Percentiles rank a stretch among this genome's conserved stretches.
These are phyloP conservation scores for Fragilaria radians DNA, from an alignment of 108 stramenopile species.

Conservation along the genomic window DNA sequence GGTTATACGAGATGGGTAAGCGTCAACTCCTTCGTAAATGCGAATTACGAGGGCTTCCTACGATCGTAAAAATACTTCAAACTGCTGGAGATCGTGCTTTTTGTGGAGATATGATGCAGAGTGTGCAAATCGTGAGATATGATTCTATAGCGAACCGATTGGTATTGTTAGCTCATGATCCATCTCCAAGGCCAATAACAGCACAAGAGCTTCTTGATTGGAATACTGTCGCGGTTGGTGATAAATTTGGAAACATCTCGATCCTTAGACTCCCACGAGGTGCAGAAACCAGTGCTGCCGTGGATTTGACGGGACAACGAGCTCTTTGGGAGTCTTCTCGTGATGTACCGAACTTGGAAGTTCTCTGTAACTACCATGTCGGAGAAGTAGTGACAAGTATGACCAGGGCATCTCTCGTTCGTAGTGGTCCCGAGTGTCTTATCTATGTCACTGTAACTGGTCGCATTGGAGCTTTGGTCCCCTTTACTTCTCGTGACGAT, in stretches of 20 bases:
- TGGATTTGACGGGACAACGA: slow-evolving; percentile 66
- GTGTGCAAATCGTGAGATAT: slow-evolving; percentile 89
- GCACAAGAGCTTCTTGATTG: slow-evolving; percentile 89
- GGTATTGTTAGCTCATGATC: slow-evolving; percentile 88
- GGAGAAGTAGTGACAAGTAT: slow-evolving; percentile 93
- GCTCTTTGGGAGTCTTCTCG: slow-evolving; percentile 68
- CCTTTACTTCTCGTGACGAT: slow-evolving; percentile 89
- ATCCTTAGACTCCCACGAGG: slow-evolving; percentile 84
- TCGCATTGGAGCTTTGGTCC: slow-evolving; percentile 88
- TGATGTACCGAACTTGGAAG: slow-evolving; percentile 82
- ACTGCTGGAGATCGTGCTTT: slow-evolving; percentile 78
- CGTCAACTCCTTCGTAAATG: slow-evolving; percentile 95
- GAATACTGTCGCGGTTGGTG: slow-evolving; percentile 94
- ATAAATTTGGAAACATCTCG: slow-evolving; percentile 96
- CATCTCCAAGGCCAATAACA: slow-evolving; percentile 77
- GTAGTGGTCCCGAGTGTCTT: slow-evolving; percentile 83
- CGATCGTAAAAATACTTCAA: slow-evolving; percentile 81
- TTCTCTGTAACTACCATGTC: slow-evolving; percentile 78
- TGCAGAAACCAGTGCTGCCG: slow-evolving; percentile 59
- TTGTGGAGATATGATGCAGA: slow-evolving; percentile 87
- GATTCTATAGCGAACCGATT: slow-evolving; percentile 74
- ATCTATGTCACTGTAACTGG: slow-evolving; percentile 93
- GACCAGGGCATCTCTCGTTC: slow-evolving; percentile 84
- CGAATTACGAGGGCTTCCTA: slow-evolving; percentile 84
- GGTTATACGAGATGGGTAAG: slow-evolving; percentile 96